A percentile compares a stretch with the other conserved stretches of the same genome.
These are phyloP conservation scores for Oropetium thomaeum DNA, from an alignment of 176 grass and related monocot genomes.

Conservation along the genomic window DNA sequence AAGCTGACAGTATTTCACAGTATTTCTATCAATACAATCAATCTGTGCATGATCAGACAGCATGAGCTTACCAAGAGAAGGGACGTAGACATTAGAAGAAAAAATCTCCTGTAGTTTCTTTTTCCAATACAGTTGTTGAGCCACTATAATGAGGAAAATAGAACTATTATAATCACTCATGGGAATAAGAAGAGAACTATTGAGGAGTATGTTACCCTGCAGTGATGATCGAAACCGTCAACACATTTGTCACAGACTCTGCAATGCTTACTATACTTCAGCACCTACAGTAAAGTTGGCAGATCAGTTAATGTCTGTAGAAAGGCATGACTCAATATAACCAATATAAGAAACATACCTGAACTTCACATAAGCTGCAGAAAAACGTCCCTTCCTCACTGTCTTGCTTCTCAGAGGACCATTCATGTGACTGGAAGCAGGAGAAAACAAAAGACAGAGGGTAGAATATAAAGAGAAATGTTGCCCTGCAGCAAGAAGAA, in stretches of 20 bases:
- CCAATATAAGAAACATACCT: conserved; percentile 50
- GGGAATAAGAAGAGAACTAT: conserved; percentile 13
- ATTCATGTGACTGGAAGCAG: conserved; percentile 64
- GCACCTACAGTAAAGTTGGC: conserved; percentile 49
- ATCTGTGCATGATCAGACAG: conserved; percentile 29
- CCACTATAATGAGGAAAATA: conserved; percentile 57
- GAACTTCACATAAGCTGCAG: conserved; percentile 95
- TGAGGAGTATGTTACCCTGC: conserved; percentile 60
- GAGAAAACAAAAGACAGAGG: conserved; percentile 62
- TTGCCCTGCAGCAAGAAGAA: conserved; percentile 48
- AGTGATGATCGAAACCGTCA: conserved; percentile 99
- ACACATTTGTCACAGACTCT: conserved; percentile 99
- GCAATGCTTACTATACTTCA: conserved; percentile 98
- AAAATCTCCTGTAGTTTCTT: conserved; percentile 92
- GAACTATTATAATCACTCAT: conserved; percentile 9
- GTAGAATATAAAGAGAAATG: conserved; percentile 54
- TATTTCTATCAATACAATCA: conserved; percentile 15
- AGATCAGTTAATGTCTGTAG: background rate
- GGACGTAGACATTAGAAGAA: conserved; percentile 81
- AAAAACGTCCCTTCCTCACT: conserved; percentile 97
- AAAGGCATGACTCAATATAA: conserved; percentile 6
- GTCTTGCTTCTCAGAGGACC: conserved; percentile 73
- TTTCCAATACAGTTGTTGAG: conserved; percentile 99
- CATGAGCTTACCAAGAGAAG: conserved; percentile 82
- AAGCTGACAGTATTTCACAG: background rate